These are phyloP conservation scores for Penicillium occitanis DNA, from an alignment of 2,329 filamentous ascomycete genomes.

Conservation along the genomic window DNA sequence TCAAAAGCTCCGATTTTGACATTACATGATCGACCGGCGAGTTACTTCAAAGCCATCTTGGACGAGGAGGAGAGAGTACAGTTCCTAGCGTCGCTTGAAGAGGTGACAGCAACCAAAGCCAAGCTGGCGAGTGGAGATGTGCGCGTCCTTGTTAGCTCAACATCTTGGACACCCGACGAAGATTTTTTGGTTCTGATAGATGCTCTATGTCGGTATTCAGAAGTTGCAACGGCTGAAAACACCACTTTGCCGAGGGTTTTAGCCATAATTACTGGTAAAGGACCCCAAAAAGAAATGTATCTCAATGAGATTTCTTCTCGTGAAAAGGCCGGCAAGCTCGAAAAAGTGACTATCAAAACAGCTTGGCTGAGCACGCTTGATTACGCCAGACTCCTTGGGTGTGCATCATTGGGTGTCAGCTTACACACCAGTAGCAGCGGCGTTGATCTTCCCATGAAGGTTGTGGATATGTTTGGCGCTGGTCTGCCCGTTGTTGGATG, in stretches of 20 bases:
- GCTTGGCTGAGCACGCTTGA: conserved; percentile 82
- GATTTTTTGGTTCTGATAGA: conserved; percentile 87
- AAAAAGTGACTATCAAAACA: conserved; percentile 70
- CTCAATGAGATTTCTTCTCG: conserved; percentile 64
- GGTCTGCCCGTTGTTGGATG: conserved; percentile 89
- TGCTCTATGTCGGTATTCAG: conserved; percentile 73
- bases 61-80: conserved; percentile 49
- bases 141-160: conserved; percentile 82
- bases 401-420: conserved; percentile 85
- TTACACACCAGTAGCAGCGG: conserved; percentile 92
- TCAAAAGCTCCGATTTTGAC: conserved; percentile 62
- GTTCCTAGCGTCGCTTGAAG: conserved; percentile 66
- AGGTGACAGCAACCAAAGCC: conserved; percentile 61
- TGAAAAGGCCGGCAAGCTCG: conserved; percentile 61
- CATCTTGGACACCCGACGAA: conserved; percentile 96
- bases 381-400: conserved; percentile 80
- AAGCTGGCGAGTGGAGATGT: conserved; percentile 60
- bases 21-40: conserved; percentile 82
- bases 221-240: conserved; percentile 45
- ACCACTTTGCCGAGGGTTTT: conserved; percentile 65
- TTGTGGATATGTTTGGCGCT: conserved; percentile 97
- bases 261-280: conserved; percentile 92
- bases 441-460: conserved; percentile 97
- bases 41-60: conserved; percentile 72
- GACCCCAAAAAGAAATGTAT: conserved; percentile 78